Conservation (phyloP, 106 monocot species). For the Dendrobium huoshanense region DNA sequence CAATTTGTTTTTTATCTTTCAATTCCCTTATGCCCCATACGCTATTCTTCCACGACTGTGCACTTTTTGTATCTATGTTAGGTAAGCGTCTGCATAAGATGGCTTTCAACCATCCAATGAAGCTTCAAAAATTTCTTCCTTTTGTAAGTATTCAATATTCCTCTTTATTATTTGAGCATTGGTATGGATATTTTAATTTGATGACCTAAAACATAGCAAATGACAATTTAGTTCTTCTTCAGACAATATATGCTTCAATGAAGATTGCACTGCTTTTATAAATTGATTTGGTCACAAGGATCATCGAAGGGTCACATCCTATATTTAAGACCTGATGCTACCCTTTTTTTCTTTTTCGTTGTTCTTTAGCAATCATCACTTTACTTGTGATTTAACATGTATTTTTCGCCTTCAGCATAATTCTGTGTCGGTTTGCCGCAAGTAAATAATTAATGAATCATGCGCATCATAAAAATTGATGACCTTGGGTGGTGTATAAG, state of each 20-base stretch:
- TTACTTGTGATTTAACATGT: not conserved
- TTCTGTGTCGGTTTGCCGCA: not conserved
- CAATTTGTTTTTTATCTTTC: not conserved
- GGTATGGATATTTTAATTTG: not conserved
- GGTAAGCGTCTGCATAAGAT: constrained; percentile 91
- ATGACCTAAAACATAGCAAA: not conserved
- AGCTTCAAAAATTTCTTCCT: constrained; percentile 44
- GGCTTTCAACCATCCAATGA: constrained; percentile 60
- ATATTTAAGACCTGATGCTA: too few relatives aligned
- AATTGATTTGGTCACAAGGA: not conserved
- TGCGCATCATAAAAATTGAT: not conserved
- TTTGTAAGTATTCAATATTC: constrained; percentile 45
- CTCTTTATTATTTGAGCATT: not conserved
- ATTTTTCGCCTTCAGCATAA: not conserved
- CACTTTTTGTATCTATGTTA: constrained; percentile 7
- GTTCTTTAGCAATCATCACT: not conserved
- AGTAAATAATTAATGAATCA: not conserved
- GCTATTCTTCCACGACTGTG: not conserved
- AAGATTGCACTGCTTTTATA: not conserved
- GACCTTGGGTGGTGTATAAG: not conserved
- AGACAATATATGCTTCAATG: not conserved
- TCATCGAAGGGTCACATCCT: not conserved
- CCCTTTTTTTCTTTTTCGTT: not conserved
- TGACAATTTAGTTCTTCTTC: not conserved
- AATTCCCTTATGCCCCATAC: not conserved